Percentiles rank a stretch among this genome's conserved stretches.
phyloP scores from a whole-genome alignment of 495 filamentous ascomycete species.

The Xylaria acuta region DNA sequence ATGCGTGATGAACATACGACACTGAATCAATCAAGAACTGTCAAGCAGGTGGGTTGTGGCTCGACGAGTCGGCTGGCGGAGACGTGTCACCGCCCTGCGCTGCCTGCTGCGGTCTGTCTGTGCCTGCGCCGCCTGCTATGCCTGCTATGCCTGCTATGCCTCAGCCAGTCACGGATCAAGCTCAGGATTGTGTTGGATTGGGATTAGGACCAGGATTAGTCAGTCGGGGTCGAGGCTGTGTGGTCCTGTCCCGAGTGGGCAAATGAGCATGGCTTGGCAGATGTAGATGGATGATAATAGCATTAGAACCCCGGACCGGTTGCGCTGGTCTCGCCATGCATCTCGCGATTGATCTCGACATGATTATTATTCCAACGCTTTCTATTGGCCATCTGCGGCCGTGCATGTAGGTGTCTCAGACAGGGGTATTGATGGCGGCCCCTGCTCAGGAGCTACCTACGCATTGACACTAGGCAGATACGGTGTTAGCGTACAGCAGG shows the following conservation, averaged over 20 bases:
- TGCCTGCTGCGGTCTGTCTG: too few relatives aligned
- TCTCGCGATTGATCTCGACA: conserved; percentile 14
- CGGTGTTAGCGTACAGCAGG: not conserved
- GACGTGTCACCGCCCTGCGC: conserved; percentile 21
- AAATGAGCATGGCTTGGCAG: conserved; percentile 19
- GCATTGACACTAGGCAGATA: conserved; percentile 7
- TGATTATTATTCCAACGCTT: conserved; percentile 20
- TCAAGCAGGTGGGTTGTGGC: conserved; percentile 20
- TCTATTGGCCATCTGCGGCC: not conserved
- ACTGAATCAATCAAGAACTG: not conserved
- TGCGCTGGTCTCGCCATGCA: conserved; percentile 3
- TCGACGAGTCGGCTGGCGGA: conserved; percentile 7
- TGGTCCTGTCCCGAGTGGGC: conserved; percentile 14
- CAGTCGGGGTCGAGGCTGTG: conserved; percentile 5
- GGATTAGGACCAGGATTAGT: not conserved
- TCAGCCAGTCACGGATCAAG: not conserved
- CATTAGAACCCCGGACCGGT: conserved; percentile 12
- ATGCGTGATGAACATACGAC: conserved; percentile 20
- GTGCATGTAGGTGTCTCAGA: not conserved
- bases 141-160: conserved; percentile 2
- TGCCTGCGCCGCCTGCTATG: too few relatives aligned
- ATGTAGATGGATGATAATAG: conserved; percentile 20
- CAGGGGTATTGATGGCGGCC: not conserved
- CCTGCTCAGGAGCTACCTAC: conserved; percentile 1
- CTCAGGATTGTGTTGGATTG: not conserved